Conservation (phyloP, 2,329 filamentous ascomycete genomes). For the Coniochaeta ligniaria region DNA sequence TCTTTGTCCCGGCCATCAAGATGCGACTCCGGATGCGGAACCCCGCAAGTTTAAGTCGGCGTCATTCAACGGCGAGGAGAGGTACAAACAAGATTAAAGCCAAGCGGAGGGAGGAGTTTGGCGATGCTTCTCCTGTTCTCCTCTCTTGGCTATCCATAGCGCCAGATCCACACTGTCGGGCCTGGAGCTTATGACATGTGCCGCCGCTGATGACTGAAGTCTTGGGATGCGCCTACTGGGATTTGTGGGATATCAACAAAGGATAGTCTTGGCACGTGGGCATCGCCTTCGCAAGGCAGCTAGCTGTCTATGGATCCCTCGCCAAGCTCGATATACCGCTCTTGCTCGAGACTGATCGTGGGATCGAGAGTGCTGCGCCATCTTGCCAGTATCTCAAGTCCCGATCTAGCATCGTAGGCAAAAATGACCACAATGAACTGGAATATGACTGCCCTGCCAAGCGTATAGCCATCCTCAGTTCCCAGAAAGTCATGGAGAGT, state of each 20-base stretch:
- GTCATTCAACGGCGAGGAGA: not conserved
- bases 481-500: not conserved
- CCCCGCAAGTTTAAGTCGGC: not conserved
- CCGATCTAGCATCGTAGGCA: not conserved
- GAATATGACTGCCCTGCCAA: not conserved
- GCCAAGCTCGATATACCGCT: not conserved
- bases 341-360: too few species aligned
- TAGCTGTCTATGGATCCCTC: not conserved
- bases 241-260: not conserved
- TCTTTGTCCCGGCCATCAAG: not conserved
- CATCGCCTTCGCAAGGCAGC: not conserved
- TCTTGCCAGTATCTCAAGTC: not conserved
- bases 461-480: not conserved
- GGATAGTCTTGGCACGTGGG: not conserved
- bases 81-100: not conserved
- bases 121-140: not conserved
- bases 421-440: not conserved
- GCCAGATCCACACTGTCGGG: not conserved
- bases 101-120: not conserved
- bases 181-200: not conserved
- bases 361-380: not conserved
- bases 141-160: not conserved
- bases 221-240: not conserved
- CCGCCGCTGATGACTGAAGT: not conserved
- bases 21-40: not conserved